Evolutionary conservation across 2,329 filamentous ascomycete species (phyloP), one percentile per base, ranked within the genome.

Genomic region (Microdochium trichocladiopsis): DNA sequence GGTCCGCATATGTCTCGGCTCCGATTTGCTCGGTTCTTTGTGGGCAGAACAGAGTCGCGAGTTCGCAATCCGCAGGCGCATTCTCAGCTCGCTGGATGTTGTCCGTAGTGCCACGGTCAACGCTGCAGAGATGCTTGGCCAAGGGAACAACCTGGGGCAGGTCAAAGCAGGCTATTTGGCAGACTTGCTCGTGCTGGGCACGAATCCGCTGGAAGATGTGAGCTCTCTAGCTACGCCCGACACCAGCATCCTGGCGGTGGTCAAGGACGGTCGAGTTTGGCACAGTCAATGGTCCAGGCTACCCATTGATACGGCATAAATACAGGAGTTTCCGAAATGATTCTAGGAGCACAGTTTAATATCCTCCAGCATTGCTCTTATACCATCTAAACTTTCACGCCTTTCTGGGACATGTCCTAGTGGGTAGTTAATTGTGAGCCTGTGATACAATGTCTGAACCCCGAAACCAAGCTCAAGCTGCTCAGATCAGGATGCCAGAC

Each of bases 181-280:
- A 0, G 78, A 81, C 60, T 47, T 82, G 37, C 54, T 80, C 31
- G 63, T 81, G 62, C 72, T 80, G 59, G 82, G 82, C 51, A 81
- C 84, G 53, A 83, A 89, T 54, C 79, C 78, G 16, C 84, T 82
- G 22, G 88, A 96, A 54, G 90, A 96, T 66, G 84, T 87, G 54
- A 78, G 78, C 54, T 80, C 96, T n/a, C 79, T 96, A 23, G 81
- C 86, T 54, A 79, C 82, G 36, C 70, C 71, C 1, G 71, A 77
- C 18, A 63, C 69, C 56, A 64, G 74, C 53, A 55, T 80, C 12
- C 53, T 78, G 24, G 72, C 69, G 2, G 74, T 79, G 2, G 67
- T 80, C 52, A 79, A 80, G 56, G 76, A 77, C 25, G 76, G 77
- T 1, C 65, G 72, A 22, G 41, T 45, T 11, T 45, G 41, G 41